Evolutionary conservation across 2,329 filamentous ascomycete genomes (phyloP).

Genomic region (Epichloe scottii): DNA sequence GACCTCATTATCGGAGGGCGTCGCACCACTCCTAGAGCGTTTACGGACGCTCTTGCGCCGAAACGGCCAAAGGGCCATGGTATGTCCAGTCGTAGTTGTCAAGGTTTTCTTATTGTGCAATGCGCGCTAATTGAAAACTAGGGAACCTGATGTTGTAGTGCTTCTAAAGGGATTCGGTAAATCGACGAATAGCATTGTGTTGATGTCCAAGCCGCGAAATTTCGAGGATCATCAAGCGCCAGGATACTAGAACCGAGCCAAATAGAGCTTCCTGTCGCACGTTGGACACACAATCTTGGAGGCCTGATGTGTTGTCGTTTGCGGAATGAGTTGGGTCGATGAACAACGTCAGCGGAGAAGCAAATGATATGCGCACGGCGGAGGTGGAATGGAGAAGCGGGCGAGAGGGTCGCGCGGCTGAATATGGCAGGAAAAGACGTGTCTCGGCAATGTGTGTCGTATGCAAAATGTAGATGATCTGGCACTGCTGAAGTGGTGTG

Average conservation of each 20-base stretch:
- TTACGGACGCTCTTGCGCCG: conserved; percentile 59
- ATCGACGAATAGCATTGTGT: conserved; percentile 6
- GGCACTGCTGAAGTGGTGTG: neutral
- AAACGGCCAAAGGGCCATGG: conserved; percentile 78
- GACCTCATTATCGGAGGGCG: conserved; percentile 40
- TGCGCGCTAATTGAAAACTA: neutral
- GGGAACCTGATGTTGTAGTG: neutral
- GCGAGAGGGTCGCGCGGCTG: neutral
- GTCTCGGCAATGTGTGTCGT: neutral
- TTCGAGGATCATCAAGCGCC: conserved; percentile 1
- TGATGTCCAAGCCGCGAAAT: neutral
- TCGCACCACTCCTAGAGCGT: conserved; percentile 39
- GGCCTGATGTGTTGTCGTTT: neutral
- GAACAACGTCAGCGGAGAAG: neutral
- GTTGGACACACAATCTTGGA: neutral
- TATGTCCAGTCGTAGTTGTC: conserved; percentile 4
- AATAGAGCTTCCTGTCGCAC: too few species aligned
- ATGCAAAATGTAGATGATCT: neutral
- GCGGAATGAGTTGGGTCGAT: neutral
- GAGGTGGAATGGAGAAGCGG: neutral
- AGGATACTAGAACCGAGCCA: neutral
- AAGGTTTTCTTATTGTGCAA: neutral
- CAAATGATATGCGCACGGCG: neutral
- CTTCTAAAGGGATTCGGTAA: conserved; percentile 1
- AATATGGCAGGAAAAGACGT: neutral